Base-by-base conservation (phyloP, 257 asterid species). In the Verbascum thapsus region DNA sequence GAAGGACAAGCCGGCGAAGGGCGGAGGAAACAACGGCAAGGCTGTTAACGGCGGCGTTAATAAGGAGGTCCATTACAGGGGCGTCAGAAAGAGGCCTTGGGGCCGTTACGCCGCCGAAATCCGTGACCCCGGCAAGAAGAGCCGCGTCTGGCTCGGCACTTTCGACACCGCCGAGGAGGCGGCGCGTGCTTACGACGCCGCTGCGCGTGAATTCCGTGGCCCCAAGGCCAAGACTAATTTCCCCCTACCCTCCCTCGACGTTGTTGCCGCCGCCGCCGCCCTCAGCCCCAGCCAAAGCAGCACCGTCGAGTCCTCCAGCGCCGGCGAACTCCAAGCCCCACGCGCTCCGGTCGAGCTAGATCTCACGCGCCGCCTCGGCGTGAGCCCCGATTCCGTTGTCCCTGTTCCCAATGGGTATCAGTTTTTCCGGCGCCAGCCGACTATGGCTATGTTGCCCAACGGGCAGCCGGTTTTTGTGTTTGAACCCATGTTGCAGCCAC, bases 51-150 rank as follows among this genome's bases (percentile, higher is more conserved):
- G 66, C 58, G 75, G 63, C n/a, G n/a, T n/a, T n/a, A n/a, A 63
- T 1, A 81, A 81, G 66, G 96, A 90, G 72, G 76, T 76, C n/a
- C 96, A 80, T 71, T 90, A 53, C 79, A 12, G 98, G 10, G 98
- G 98, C 19, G 98, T 90, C 6, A 47, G 98, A 56, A 90, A 90
- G 94, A 72, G 98, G 82, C 98, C 98, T 0, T 90, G 97, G 97
- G 97, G 97, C n/a, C 92, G 97, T 3, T 90, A 85, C 76, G 97
- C 97, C 43, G 96, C 97, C 53, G 97, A 90, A 72, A 90, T 90
- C 78, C 91, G 97, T 0, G 97, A 90, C 74, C 96, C 97, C 1
- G 86, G 95, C 18, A 90, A 86, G 84, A 87, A 87, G 39, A 85
- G 81, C 66, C 83, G 97, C 13, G 97, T 90, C 55, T 90, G 97